Conservation (phyloP, 352 stramenopile genomes). For the Thraustotheca clavata region DNA sequence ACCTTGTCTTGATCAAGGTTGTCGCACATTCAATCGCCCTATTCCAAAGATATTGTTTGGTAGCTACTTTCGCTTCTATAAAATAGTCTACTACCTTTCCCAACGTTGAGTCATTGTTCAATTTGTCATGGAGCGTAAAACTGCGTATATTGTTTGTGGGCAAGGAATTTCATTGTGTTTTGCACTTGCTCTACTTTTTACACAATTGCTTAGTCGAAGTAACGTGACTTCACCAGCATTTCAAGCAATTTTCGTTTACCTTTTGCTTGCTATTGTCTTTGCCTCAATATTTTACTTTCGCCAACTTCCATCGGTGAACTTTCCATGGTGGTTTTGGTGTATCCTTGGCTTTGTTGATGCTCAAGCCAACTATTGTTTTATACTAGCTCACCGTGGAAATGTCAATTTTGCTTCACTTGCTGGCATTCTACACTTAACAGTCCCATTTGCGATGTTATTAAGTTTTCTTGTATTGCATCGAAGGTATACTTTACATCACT, state of each 20-base stretch:
- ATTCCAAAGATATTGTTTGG: too few relatives aligned
- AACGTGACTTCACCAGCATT: conserved; percentile 45
- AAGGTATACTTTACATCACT: conserved; percentile 46
- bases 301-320: conserved; percentile 29
- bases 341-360: conserved; percentile 49
- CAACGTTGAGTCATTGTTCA: too few relatives aligned
- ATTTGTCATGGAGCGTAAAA: too few relatives aligned
- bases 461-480: conserved; percentile 61
- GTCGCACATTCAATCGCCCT: too few relatives aligned
- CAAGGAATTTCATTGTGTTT: conserved; percentile 63
- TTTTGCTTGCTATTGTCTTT: conserved; percentile 43
- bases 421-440: conserved; percentile 57
- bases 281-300: conserved; percentile 30
- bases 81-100: too few relatives aligned
- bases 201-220: conserved; percentile 48
- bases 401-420: conserved; percentile 58
- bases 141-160: conserved; percentile 29
- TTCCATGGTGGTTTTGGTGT: conserved; percentile 55
- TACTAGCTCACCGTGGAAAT: conserved; percentile 57
- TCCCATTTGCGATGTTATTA: conserved; percentile 58
- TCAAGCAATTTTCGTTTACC: conserved; percentile 50
- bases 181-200: conserved; percentile 41
- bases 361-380: conserved; percentile 61
- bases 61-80: too few relatives aligned
- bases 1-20: too few relatives aligned